Conservation (phyloP, 345 rosid species). For the Heritiera littoralis region DNA sequence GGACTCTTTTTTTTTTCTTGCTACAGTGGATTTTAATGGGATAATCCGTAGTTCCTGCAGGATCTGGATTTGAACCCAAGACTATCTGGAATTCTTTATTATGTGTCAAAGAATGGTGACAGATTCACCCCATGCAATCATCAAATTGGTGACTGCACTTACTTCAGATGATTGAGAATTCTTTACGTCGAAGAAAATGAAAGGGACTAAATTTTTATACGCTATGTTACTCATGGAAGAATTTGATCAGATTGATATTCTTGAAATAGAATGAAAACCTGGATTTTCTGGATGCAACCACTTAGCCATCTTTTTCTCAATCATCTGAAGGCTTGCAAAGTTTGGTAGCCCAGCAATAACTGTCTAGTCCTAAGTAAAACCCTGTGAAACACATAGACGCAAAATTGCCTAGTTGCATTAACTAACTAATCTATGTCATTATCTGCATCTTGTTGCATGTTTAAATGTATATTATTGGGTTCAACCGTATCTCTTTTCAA, state of each 20-base stretch:
- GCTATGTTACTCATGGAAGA: background rate
- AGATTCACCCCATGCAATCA: background rate
- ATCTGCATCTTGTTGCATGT: background rate
- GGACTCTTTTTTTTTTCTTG: background rate
- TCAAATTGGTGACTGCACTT: background rate
- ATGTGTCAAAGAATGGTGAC: background rate
- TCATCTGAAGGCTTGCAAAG: background rate
- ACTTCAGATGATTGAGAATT: background rate
- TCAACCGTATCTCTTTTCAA: background rate
- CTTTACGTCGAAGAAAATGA: background rate
- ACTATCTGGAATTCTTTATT: background rate
- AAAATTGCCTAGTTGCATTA: background rate
- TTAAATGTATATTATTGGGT: background rate
- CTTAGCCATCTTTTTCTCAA: background rate
- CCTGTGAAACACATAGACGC: background rate
- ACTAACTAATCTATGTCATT: constrained; percentile 1
- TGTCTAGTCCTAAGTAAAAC: background rate
- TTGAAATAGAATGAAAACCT: background rate
- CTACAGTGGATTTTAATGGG: background rate
- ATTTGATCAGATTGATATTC: background rate
- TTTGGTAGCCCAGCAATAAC: background rate
- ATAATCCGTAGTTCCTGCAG: background rate
- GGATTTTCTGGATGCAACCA: background rate
- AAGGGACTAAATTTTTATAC: background rate
- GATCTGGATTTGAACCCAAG: background rate